Percentiles rank a stretch among this genome's conserved stretches.
phyloP scores from a whole-genome alignment of 345 rosid genomes.

The Citropsis articulata region DNA sequence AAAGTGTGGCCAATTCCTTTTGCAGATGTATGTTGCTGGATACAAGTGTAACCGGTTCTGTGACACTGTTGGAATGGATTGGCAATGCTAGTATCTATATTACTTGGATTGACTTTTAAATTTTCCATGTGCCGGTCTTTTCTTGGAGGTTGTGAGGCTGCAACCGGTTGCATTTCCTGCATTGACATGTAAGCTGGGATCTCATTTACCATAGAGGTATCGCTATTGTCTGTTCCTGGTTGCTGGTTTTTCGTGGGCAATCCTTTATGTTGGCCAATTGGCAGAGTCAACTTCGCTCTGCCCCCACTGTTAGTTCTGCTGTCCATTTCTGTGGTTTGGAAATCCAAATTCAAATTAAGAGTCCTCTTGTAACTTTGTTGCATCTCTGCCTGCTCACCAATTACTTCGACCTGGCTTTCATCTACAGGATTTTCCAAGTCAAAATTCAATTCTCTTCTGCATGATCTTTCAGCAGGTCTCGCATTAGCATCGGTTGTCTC shows the following conservation, averaged over 20 bases:
- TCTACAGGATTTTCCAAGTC: constrained; percentile 41
- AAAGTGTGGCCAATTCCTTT: constrained; percentile 23
- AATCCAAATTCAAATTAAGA: constrained; percentile 19
- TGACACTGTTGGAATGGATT: not conserved
- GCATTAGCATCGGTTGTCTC: constrained; percentile 20
- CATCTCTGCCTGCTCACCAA: constrained; percentile 29
- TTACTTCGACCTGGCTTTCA: constrained; percentile 9
- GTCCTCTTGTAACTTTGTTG: constrained; percentile 2
- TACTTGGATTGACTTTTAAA: constrained; percentile 14
- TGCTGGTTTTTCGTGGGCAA: constrained; percentile 29
- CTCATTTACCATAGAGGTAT: constrained; percentile 25
- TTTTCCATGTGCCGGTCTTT: constrained; percentile 15
- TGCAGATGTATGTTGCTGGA: constrained; percentile 12
- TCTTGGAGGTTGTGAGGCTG: constrained; percentile 1
- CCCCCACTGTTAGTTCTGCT: constrained; percentile 14
- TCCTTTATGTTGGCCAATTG: constrained; percentile 30
- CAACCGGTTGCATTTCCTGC: constrained; percentile 14
- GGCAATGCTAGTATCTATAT: not conserved
- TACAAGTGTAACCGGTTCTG: constrained; percentile 1
- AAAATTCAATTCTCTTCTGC: constrained; percentile 57
- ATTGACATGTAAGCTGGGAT: constrained; percentile 15
- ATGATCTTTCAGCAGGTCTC: constrained; percentile 32
- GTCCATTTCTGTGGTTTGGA: constrained; percentile 23
- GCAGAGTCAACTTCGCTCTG: constrained; percentile 25
- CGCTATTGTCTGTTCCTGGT: constrained; percentile 22